phyloP scores from a whole-genome alignment of 768 basidiomycete species.

The Phaeolepiota aurea region DNA sequence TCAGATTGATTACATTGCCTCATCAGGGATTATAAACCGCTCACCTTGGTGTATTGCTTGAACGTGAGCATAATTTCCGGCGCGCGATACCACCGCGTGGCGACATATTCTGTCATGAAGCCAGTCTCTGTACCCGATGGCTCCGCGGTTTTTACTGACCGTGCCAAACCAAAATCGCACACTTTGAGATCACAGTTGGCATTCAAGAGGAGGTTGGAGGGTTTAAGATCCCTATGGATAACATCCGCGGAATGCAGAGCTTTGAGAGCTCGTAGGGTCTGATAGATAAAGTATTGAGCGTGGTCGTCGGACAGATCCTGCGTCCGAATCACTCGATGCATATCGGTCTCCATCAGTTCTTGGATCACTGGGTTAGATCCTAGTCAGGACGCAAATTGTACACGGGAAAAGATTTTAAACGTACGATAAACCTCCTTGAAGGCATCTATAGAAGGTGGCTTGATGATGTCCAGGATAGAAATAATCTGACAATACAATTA shows the following conservation, averaged over 20 bases:
- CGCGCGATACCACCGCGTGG: slow-evolving; percentile 97
- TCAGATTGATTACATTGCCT: too few species aligned
- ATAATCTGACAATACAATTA: slow-evolving; percentile 47
- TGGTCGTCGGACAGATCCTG: slow-evolving; percentile 95
- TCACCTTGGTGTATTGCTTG: slow-evolving; percentile 92
- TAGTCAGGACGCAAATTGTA: neutral
- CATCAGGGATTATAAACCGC: too few species aligned
- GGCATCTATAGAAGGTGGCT: slow-evolving; percentile 61
- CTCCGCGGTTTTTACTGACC: slow-evolving; percentile 82
- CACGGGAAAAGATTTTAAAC: neutral
- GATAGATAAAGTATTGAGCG: slow-evolving; percentile 89
- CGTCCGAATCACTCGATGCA: slow-evolving; percentile 94
- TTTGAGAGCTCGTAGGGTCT: slow-evolving; percentile 92
- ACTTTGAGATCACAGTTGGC: slow-evolving; percentile 96
- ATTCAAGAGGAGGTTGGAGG: slow-evolving; percentile 94
- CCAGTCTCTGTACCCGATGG: slow-evolving; percentile 77
- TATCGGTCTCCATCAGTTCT: slow-evolving; percentile 93
- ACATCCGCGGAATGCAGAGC: slow-evolving; percentile 95
- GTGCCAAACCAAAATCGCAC: slow-evolving; percentile 90
- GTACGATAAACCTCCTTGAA: slow-evolving; percentile 72
- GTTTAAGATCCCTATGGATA: slow-evolving; percentile 94
- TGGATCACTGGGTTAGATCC: slow-evolving; percentile 61
- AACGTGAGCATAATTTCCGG: slow-evolving; percentile 99
- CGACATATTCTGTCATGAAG: slow-evolving; percentile 97
- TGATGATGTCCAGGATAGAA: slow-evolving; percentile 89